Conservation (phyloP, 768 basidiomycete species). For the Coprinellus micaceus region DNA sequence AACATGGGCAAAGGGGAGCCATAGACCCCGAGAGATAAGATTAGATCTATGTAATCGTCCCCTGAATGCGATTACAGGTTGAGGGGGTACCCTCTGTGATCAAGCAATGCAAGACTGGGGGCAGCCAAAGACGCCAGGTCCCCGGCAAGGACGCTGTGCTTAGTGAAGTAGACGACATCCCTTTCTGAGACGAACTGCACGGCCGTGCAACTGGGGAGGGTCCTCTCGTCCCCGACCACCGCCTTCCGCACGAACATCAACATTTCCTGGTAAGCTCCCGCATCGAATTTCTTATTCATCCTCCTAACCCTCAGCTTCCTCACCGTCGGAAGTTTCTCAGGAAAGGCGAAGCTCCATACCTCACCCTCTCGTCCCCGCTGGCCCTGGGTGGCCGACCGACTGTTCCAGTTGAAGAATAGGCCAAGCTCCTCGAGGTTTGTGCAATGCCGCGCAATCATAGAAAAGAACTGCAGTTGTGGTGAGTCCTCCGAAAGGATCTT, state of each 20-base stretch:
- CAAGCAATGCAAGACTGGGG: neutral
- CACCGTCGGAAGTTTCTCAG: neutral
- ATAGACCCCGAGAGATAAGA: neutral
- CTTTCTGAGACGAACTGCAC: neutral
- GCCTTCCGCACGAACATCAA: neutral
- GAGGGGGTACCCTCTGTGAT: neutral
- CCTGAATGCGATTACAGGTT: no score
- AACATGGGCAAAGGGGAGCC: neutral
- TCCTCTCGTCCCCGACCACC: neutral
- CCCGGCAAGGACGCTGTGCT: neutral
- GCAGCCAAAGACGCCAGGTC: neutral
- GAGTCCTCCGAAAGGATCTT: neutral
- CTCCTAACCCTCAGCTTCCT: neutral
- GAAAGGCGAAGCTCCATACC: neutral
- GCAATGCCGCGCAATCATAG: constrained; percentile 1
- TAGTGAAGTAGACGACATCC: neutral
- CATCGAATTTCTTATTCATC: neutral
- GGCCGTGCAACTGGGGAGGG: neutral
- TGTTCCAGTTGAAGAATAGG: neutral
- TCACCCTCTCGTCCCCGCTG: neutral
- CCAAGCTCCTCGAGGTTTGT: neutral
- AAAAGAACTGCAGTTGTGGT: neutral
- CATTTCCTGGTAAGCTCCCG: neutral
- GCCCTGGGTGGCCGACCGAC: no score
- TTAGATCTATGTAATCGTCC: neutral